Conservation (phyloP, 257 asterid genomes). For the Sherardia arvensis region DNA sequence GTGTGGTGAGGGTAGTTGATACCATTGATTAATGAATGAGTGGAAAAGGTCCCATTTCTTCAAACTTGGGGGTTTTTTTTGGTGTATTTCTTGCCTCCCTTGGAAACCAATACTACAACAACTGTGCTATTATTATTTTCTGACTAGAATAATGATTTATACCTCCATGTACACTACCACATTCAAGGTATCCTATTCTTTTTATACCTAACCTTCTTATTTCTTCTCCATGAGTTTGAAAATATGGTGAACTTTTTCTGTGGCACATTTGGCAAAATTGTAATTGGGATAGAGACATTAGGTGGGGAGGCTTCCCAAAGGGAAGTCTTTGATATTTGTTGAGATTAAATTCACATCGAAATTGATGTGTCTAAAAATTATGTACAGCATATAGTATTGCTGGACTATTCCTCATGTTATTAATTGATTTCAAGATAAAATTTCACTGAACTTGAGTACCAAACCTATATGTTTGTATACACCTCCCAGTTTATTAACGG, state of each 20-base stretch:
- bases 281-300: too few species aligned
- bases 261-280: background rate
- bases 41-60: conserved; percentile 11
- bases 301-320: too few species aligned
- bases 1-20: conserved; percentile 21
- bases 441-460: too few species aligned
- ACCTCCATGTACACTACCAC: background rate
- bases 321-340: too few species aligned
- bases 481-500: too few species aligned
- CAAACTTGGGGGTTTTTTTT: background rate
- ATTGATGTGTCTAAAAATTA: too few species aligned
- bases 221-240: background rate
- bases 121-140: background rate
- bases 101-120: background rate
- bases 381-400: too few species aligned
- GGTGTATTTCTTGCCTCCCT: conserved; percentile 1
- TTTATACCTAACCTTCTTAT: background rate
- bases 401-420: too few species aligned
- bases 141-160: background rate
- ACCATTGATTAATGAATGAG: conserved; percentile 17
- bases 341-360: too few species aligned
- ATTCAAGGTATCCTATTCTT: background rate
- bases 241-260: background rate
- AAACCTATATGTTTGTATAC: too few species aligned
- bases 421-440: too few species aligned